These are phyloP conservation scores for Diatrype stigma DNA, from an alignment of 2,329 filamentous ascomycete species.

Conservation along the genomic window DNA sequence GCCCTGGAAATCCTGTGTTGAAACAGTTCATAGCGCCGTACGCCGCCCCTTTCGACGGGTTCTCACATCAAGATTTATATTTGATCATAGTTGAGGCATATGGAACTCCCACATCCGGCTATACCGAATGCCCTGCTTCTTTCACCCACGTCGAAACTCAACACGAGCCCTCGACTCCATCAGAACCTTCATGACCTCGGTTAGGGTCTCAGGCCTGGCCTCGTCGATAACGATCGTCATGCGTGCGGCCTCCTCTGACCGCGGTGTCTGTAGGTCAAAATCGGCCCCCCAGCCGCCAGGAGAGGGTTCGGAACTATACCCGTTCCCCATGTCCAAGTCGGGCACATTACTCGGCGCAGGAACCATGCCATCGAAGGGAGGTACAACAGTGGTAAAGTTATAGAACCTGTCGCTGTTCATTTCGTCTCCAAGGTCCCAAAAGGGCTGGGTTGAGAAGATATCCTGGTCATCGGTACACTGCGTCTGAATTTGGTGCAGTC, in stretches of 20 bases:
- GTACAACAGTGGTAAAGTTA: neutral
- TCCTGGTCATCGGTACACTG: neutral
- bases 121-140: neutral
- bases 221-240: conserved; percentile 2
- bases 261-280: neutral
- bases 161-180: conserved; percentile 3
- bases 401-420: neutral
- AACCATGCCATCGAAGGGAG: neutral
- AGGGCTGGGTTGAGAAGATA: neutral
- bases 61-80: too few species aligned
- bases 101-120: neutral
- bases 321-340: neutral
- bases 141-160: conserved; percentile 1
- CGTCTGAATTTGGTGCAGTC: neutral
- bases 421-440: neutral
- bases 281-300: neutral
- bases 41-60: too few species aligned
- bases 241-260: neutral
- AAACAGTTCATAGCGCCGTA: too few species aligned
- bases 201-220: conserved; percentile 1
- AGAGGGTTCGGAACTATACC: neutral
- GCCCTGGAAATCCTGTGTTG: too few species aligned
- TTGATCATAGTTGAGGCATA: too few species aligned
- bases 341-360: neutral
- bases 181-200: conserved; percentile 1